A percentile compares a stretch with the other conserved stretches of the same genome.
Evolutionary conservation across 768 basidiomycete genomes (phyloP).

Genomic region (Termitomyces eurrhizus): DNA sequence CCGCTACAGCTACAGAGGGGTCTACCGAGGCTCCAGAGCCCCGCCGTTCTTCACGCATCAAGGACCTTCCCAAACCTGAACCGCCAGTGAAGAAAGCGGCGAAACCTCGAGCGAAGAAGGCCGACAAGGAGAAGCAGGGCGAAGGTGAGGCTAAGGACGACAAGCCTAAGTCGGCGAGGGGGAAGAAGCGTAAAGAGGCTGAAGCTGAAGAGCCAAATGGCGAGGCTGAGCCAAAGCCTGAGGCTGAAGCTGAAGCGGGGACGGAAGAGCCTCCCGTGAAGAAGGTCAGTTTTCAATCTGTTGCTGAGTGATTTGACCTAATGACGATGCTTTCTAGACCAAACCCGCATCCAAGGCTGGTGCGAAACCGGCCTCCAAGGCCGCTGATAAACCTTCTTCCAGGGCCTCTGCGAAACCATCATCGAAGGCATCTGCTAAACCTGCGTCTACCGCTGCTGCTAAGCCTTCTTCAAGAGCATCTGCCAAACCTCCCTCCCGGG

Average conservation of each 20-base stretch:
- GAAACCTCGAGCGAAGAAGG: slow-evolving; percentile 61
- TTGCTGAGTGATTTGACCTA: slow-evolving; percentile 8
- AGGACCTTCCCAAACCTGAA: slow-evolving; percentile 60
- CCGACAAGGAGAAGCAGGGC: slow-evolving; percentile 34
- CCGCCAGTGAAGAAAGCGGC: slow-evolving; percentile 54
- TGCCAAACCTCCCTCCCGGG: slow-evolving; percentile 55
- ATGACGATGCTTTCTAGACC: slow-evolving; percentile 24
- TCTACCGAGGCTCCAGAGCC: slow-evolving; percentile 43
- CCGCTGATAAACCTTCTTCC: slow-evolving; percentile 30
- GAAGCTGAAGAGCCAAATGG: slow-evolving; percentile 38
- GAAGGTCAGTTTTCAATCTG: slow-evolving; percentile 40
- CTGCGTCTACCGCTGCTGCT: slow-evolving; percentile 34
- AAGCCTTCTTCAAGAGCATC: slow-evolving; percentile 42
- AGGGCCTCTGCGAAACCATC: slow-evolving; percentile 37
- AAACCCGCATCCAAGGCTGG: slow-evolving; percentile 35
- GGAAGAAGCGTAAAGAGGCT: slow-evolving; percentile 41
- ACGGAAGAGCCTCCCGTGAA: slow-evolving; percentile 53
- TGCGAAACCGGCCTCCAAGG: slow-evolving; percentile 33
- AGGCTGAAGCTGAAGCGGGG: slow-evolving; percentile 20
- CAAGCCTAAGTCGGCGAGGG: slow-evolving; percentile 48
- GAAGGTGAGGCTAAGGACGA: slow-evolving; percentile 45
- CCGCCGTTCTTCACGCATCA: slow-evolving; percentile 74
- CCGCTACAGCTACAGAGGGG: slow-evolving; percentile 36
- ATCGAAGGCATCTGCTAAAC: slow-evolving; percentile 40
- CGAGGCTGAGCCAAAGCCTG: slow-evolving; percentile 24